Evolutionary conservation across 2,329 filamentous ascomycete genomes (phyloP).

Genomic region (Paraphaeosphaeria sporulosa): DNA sequence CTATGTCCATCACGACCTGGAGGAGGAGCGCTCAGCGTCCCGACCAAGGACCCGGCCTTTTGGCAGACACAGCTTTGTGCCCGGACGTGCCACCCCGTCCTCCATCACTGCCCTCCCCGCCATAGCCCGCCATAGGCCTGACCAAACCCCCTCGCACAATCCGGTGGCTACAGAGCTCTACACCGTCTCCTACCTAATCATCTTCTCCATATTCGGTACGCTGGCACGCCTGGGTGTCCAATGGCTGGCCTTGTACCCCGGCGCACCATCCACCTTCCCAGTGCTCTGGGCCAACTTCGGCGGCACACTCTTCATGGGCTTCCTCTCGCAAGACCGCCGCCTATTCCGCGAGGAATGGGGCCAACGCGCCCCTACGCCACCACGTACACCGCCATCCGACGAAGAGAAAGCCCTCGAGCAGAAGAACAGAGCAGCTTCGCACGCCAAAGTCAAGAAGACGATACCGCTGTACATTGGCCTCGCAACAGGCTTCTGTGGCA

Average conservation of each 20-base stretch:
- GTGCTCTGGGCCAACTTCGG: constrained; percentile 88
- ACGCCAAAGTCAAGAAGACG: constrained; percentile 74
- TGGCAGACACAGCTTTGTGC: constrained; percentile 17
- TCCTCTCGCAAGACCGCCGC: constrained; percentile 78
- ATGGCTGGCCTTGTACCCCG: constrained; percentile 79
- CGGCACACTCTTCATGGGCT: constrained; percentile 84
- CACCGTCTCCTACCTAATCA: constrained; percentile 79
- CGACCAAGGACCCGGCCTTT: neutral
- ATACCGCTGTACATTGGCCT: constrained; percentile 89
- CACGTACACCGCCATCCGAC: constrained; percentile 39
- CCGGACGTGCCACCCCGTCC: constrained; percentile 21
- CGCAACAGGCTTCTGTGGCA: constrained; percentile 86
- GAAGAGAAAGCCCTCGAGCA: constrained; percentile 50
- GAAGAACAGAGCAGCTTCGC: constrained; percentile 45
- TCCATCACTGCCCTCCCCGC: constrained; percentile 41
- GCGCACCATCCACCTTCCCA: constrained; percentile 75
- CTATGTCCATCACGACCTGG: constrained; percentile 32
- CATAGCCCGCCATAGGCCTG: constrained; percentile 20
- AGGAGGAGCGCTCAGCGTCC: constrained; percentile 18
- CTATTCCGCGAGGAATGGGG: constrained; percentile 77
- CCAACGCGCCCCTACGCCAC: constrained; percentile 31
- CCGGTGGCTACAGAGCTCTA: constrained; percentile 55
- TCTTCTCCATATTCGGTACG: constrained; percentile 87
- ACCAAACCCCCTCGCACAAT: constrained; percentile 13
- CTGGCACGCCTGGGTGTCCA: constrained; percentile 82